These are phyloP conservation scores for Wickerhamiella galacta DNA, from an alignment of 805 yeast genomes.

Conservation along the genomic window DNA sequence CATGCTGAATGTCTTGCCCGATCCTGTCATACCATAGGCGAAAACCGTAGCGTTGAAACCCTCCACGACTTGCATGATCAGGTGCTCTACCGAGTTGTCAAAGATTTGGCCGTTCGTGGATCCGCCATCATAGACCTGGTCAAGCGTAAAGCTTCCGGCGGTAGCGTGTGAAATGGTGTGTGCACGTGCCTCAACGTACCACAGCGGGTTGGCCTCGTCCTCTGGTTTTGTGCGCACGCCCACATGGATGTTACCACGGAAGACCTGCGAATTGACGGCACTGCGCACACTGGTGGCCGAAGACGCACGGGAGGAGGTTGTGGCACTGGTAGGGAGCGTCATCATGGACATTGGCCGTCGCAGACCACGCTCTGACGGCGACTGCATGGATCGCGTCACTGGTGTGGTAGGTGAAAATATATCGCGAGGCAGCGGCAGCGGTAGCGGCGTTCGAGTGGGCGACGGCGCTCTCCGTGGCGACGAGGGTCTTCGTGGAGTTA, in stretches of 20 bases:
- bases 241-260: constrained; percentile 59
- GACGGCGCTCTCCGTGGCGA: no score
- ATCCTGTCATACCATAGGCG: constrained; percentile 91
- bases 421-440: no score
- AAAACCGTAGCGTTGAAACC: constrained; percentile 82
- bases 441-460: no score
- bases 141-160: constrained; percentile 55
- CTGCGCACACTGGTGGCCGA: constrained; percentile 1
- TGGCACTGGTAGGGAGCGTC: constrained; percentile 3
- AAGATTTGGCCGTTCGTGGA: constrained; percentile 46
- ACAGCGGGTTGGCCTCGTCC: constrained; percentile 4
- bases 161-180: constrained; percentile 9
- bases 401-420: no score
- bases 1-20: constrained; percentile 83
- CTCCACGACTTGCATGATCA: constrained; percentile 38
- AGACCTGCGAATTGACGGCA: constrained; percentile 16
- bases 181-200: constrained; percentile 2
- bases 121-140: constrained; percentile 53
- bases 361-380: constrained; percentile 1
- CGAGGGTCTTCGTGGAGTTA: no score
- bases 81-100: constrained; percentile 33
- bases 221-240: constrained; percentile 63
- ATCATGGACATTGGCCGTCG: constrained; percentile 15
- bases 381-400: no score
- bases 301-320: constrained; percentile 1